Conservation (phyloP, 2,329 filamentous ascomycete genomes). For the Mollisiaceae sp. region DNA sequence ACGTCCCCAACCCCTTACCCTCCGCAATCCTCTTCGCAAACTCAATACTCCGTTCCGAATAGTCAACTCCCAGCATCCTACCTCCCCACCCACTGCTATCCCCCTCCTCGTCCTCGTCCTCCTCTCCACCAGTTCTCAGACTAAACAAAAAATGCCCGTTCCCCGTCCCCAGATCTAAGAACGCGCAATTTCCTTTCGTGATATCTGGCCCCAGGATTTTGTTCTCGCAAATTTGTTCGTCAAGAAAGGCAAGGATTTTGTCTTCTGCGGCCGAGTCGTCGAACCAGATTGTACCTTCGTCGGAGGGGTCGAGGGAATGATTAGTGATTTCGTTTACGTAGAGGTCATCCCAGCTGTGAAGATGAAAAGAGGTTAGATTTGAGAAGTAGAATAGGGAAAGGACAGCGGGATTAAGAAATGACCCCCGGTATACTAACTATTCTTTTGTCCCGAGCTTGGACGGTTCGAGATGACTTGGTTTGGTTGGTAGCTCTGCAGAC, state of each 20-base stretch:
- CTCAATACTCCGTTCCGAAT: slow-evolving; percentile 74
- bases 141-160: slow-evolving; percentile 91
- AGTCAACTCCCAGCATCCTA: slow-evolving; percentile 84
- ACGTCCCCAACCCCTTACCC: slow-evolving; percentile 40
- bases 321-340: slow-evolving; percentile 76
- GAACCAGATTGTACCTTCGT: slow-evolving; percentile 96
- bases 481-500: slow-evolving; percentile 30
- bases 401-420: not conserved
- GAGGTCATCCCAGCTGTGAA: slow-evolving; percentile 73
- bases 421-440: slow-evolving; percentile 66
- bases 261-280: slow-evolving; percentile 87
- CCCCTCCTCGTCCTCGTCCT: slow-evolving; percentile 31
- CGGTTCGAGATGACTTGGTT: slow-evolving; percentile 73
- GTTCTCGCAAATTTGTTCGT: slow-evolving; percentile 28
- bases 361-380: not conserved
- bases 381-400: slow-evolving; percentile 8
- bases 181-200: slow-evolving; percentile 50
- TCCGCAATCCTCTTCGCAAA: slow-evolving; percentile 70
- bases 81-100: slow-evolving; percentile 63
- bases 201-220: slow-evolving; percentile 27
- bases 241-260: slow-evolving; percentile 72
- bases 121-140: slow-evolving; percentile 59
- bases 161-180: slow-evolving; percentile 90
- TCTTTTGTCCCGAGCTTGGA: slow-evolving; percentile 84
- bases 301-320: slow-evolving; percentile 71